Evolutionary conservation across 2,329 filamentous ascomycete species (phyloP).

Genomic region (Xylaria arbuscula): DNA sequence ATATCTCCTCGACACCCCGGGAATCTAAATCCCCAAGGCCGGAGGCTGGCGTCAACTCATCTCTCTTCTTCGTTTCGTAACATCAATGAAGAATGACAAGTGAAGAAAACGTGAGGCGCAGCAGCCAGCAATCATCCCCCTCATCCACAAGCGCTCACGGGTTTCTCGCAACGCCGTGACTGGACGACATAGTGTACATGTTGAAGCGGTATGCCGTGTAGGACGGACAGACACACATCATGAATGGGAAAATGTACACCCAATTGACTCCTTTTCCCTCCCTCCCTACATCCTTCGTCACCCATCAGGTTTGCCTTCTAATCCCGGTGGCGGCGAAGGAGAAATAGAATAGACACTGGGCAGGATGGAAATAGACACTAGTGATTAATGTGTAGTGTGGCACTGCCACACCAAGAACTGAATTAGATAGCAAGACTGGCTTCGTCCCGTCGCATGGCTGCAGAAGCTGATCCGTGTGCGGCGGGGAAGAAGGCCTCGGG

Average conservation of each 20-base stretch:
- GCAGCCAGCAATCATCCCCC: slow-evolving; percentile 18
- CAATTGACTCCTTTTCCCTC: slow-evolving; percentile 12
- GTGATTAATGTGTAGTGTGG: slow-evolving; percentile 41
- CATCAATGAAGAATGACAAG: slow-evolving; percentile 3
- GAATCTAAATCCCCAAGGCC: slow-evolving; percentile 17
- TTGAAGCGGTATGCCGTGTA: slow-evolving; percentile 17
- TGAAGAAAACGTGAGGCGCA: slow-evolving; percentile 13
- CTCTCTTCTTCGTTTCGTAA: slow-evolving; percentile 9
- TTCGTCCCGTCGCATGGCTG: slow-evolving; percentile 37
- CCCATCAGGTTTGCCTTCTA: slow-evolving; percentile 13
- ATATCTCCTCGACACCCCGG: slow-evolving; percentile 32
- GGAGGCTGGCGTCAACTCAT: slow-evolving; percentile 32
- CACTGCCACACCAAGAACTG: slow-evolving; percentile 28
- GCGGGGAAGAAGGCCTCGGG: slow-evolving; percentile 8
- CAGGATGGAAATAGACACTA: slow-evolving; percentile 41
- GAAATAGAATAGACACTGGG: slow-evolving; percentile 39
- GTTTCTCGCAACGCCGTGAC: slow-evolving; percentile 4
- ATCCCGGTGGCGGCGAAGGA: slow-evolving; percentile 30
- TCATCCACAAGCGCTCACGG: slow-evolving; percentile 17
- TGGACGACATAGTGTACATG: slow-evolving; percentile 31
- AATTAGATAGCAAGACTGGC: slow-evolving; percentile 12
- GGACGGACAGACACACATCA: slow-evolving; percentile 6
- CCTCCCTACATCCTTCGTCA: slow-evolving; percentile 18
- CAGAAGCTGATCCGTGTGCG: slow-evolving; percentile 23
- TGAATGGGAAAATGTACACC: slow-evolving; percentile 15